Conservation (phyloP, 805 yeast genomes). For the Candida broadrunensis region DNA sequence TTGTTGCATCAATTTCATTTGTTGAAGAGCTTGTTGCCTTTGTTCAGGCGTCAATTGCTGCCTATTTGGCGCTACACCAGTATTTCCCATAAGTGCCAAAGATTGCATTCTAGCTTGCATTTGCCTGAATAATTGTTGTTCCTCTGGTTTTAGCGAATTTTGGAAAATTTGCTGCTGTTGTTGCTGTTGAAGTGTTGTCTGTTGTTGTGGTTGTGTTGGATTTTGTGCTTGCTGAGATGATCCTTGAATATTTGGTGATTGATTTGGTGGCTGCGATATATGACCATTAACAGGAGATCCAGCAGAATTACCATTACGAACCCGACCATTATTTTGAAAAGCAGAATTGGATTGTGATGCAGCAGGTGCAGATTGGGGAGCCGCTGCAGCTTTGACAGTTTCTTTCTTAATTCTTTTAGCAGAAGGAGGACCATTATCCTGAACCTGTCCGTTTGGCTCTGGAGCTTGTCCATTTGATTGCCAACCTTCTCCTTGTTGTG, state of each 20-base stretch:
- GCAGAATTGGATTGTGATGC: neutral
- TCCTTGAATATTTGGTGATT: constrained; percentile 4
- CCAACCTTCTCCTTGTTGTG: constrained; percentile 6
- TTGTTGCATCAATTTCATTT: constrained; percentile 36
- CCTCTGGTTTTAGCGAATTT: constrained; percentile 36
- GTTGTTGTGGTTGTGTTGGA: constrained; percentile 15
- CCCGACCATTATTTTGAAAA: neutral
- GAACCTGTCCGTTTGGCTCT: neutral
- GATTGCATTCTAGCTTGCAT: constrained; percentile 38
- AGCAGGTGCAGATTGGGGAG: neutral
- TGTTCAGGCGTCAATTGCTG: constrained; percentile 40
- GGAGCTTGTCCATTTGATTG: constrained; percentile 1
- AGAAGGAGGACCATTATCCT: neutral
- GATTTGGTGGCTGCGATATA: constrained; percentile 1
- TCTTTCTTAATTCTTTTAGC: neutral
- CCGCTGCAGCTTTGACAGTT: neutral
- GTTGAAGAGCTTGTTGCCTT: constrained; percentile 43
- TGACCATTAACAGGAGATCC: no score
- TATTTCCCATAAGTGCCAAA: constrained; percentile 39
- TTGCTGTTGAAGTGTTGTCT: constrained; percentile 27
- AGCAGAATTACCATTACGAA: neutral
- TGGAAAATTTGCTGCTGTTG: constrained; percentile 48
- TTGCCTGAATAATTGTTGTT: constrained; percentile 40
- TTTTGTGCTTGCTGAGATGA: constrained; percentile 3
- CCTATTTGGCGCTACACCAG: constrained; percentile 43